Evolutionary conservation across 2,329 filamentous ascomycete genomes (phyloP).

Genomic region (Rhynchosporium graminicola): DNA sequence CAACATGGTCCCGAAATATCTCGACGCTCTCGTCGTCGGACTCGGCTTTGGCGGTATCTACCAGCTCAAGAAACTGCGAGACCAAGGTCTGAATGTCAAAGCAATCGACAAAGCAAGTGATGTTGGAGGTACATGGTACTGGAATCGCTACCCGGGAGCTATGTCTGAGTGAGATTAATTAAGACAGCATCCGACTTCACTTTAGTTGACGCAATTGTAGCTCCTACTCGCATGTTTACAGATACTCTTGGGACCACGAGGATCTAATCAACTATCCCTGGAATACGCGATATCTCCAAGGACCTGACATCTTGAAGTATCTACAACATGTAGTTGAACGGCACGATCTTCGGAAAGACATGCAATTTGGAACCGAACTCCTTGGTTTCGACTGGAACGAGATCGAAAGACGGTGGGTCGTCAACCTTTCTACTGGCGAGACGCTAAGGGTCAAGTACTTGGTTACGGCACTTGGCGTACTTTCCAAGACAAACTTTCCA

Average conservation of each 20-base stretch:
- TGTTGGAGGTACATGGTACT: slow-evolving; percentile 55
- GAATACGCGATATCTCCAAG: slow-evolving; percentile 48
- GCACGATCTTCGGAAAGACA: slow-evolving; percentile 54
- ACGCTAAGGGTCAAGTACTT: slow-evolving; percentile 22
- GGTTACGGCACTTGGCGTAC: slow-evolving; percentile 26
- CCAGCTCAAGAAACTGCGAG: slow-evolving; percentile 43
- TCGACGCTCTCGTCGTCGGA: slow-evolving; percentile 41
- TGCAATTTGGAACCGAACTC: slow-evolving; percentile 57
- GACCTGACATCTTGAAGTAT: slow-evolving; percentile 55
- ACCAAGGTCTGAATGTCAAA: slow-evolving; percentile 40
- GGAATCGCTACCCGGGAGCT: slow-evolving; percentile 58
- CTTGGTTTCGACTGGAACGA: slow-evolving; percentile 56
- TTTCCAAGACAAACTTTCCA: slow-evolving; percentile 28
- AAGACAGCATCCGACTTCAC: neutral
- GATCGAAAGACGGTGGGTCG: slow-evolving; percentile 49
- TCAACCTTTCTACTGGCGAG: slow-evolving; percentile 42
- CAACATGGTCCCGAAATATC: neutral
- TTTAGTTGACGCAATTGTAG: slow-evolving; percentile 14
- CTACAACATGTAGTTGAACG: slow-evolving; percentile 53
- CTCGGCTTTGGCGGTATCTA: slow-evolving; percentile 44
- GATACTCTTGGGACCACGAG: slow-evolving; percentile 31
- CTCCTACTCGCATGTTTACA: slow-evolving; percentile 28
- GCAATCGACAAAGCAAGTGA: slow-evolving; percentile 46
- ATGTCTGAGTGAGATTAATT: slow-evolving; percentile 3
- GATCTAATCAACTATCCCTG: slow-evolving; percentile 29